Conservation (phyloP, 352 stramenopile genomes). For the Phytophthora sp. region DNA sequence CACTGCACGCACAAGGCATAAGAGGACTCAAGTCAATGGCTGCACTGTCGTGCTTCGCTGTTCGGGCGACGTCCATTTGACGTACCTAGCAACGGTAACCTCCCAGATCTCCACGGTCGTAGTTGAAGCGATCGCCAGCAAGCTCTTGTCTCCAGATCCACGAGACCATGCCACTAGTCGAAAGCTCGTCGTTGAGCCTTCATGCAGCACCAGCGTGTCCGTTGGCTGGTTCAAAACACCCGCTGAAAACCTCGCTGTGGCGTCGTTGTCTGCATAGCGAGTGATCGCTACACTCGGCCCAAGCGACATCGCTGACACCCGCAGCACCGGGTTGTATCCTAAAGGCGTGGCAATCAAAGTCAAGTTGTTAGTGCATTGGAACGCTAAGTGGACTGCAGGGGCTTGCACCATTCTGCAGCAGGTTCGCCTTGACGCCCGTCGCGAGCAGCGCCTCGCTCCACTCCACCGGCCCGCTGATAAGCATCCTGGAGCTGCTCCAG, state of each 20-base stretch:
- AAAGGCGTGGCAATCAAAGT: background rate
- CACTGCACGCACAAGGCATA: too few species aligned
- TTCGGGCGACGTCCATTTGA: too few species aligned
- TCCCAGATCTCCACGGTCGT: slow-evolving; percentile 44
- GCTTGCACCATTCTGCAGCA: slow-evolving; percentile 44
- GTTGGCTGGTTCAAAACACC: slow-evolving; percentile 9
- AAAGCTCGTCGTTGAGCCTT: slow-evolving; percentile 4
- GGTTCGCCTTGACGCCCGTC: slow-evolving; percentile 34
- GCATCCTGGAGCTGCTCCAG: slow-evolving; percentile 32
- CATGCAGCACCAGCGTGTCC: slow-evolving; percentile 21
- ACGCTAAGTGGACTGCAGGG: background rate
- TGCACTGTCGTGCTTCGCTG: background rate
- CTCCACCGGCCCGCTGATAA: slow-evolving; percentile 44
- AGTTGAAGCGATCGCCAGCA: slow-evolving; percentile 38
- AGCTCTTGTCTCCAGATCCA: slow-evolving; percentile 13
- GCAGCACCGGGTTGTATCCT: slow-evolving; percentile 54
- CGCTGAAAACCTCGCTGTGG: background rate
- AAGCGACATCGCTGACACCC: slow-evolving; percentile 42
- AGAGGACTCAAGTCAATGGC: too few species aligned
- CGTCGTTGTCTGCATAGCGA: slow-evolving; percentile 17
- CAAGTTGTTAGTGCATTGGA: background rate
- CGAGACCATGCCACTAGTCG: slow-evolving; percentile 38
- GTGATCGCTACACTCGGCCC: slow-evolving; percentile 44
- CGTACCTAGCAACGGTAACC: slow-evolving; percentile 31
- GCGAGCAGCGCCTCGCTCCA: slow-evolving; percentile 44